Conservation (phyloP, 2,329 filamentous ascomycete species). For the Fonsecaea erecta region DNA sequence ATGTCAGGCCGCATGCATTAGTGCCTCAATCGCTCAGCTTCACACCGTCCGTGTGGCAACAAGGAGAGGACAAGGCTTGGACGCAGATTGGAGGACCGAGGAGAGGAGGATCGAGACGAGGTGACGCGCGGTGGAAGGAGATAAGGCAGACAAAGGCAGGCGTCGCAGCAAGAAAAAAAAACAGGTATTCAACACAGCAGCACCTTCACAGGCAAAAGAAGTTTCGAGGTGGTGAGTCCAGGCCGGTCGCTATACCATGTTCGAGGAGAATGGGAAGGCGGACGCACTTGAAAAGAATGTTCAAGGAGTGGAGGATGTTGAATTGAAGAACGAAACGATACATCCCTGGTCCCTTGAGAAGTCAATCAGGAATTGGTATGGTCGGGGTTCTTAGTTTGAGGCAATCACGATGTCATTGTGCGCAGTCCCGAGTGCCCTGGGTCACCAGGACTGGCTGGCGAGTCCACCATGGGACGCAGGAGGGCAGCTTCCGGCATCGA, state of each 20-base stretch:
- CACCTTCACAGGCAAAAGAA: neutral
- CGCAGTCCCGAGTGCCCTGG: neutral
- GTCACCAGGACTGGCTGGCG: conserved; percentile 4
- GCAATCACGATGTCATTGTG: conserved; percentile 19
- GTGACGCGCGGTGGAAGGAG: neutral
- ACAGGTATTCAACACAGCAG: neutral
- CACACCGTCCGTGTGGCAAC: neutral
- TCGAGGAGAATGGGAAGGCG: conserved; percentile 1
- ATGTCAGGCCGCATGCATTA: conserved; percentile 27
- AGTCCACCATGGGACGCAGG: conserved; percentile 12
- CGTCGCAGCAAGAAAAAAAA: neutral
- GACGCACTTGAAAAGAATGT: neutral
- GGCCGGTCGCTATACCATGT: neutral
- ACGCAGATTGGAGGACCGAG: neutral
- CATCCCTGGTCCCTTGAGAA: conserved; percentile 3
- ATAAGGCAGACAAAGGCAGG: neutral
- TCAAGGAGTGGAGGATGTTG: conserved; percentile 14
- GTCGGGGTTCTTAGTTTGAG: conserved; percentile 11
- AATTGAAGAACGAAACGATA: conserved; percentile 14
- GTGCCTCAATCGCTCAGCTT: conserved; percentile 12
- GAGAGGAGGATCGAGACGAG: neutral
- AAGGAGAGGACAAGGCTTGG: conserved; percentile 3
- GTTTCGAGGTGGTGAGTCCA: neutral
- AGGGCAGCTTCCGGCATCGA: conserved; percentile 17
- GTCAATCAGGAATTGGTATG: conserved; percentile 15